Base-by-base conservation (phyloP, 805 yeast species). In the Cyberlindnera xylosilytica region DNA sequence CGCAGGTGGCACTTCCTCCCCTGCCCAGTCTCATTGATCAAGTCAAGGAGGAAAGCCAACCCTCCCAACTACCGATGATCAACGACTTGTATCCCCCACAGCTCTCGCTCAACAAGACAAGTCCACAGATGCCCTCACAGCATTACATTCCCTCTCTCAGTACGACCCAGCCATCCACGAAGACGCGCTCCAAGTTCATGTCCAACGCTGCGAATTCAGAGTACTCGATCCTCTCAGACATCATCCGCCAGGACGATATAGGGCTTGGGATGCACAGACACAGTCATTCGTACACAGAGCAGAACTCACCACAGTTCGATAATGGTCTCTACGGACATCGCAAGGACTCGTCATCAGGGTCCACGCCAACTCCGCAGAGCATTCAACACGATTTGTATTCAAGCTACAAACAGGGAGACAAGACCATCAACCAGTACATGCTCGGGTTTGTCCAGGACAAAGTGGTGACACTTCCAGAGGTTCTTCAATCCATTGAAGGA, bases 161-260 rank as follows among this genome's bases (percentile, higher is more conserved):
- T 12, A 20, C 40, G 55, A 58, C 34, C 23, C 16, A 20, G 24
- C 15, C 23, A 20, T 16, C 36, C 6, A 34, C 62, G 29, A 20
- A 24, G 15, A 9, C 30, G 5, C 41, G 47, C 15, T 53, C 76
- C 54, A 54, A 74, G 46, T 83, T 83, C 52, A 56, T 83, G 46
- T 81, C 88, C 1, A 68, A 76, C 27, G 89, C 93, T 1, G 89
- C 87, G 0, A 83, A 81, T 54, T 65, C 81, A 39, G 93, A 84
- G 52, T 83, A 84, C 52, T 73, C 87, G 3, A 78, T 83, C 4
- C 62, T 84, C 23, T 81, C 88, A 8, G 78, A 72, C 46, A 83
- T 84, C 38, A 71, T 81, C 28, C 78, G 77, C 27, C 63, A 60
- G 42, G 70, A 65, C 23, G 51, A 56, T 10, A 27, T 46, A 11